Base-by-base conservation (phyloP, 2,329 filamentous ascomycete genomes). In the Ascochyta rabiei region DNA sequence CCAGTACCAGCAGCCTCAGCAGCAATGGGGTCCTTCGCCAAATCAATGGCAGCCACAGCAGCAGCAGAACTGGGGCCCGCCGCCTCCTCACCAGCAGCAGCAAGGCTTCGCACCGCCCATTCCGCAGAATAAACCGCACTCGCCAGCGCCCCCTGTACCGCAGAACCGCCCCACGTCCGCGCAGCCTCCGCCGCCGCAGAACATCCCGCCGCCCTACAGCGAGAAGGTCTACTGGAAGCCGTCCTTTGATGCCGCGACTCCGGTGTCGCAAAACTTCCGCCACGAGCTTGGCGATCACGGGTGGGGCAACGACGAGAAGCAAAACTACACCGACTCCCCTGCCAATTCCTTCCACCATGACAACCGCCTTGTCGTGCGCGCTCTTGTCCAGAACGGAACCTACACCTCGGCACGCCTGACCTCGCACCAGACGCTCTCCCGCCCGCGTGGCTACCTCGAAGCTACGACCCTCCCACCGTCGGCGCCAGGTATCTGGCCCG, bases 261-360 rank as follows among this genome's bases (percentile, higher is more conserved):
- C 81, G 0, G 75, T 86, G 3, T 76, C 75, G 0, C 69, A 75
- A 3, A 79, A 85, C 58, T 86, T 85, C 75, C 74, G 82, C 4
- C 79, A 82, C 26, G 82, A 85, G 67, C 75, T 81, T 30, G 84
- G 84, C 24, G 79, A 78, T n/a, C 79, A 84, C 63, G 84, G 84
- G 33, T 86, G 84, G 84, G 84, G 84, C 19, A 86, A 86, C 64
- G 81, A 84, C 56, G 84, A 86, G 73, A 74, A 83, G 43, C 79
- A 86, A 70, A 81, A 83, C 72, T 86, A 86, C 67, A 82, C 81
- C 6, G 72, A 78, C 30, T 68, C 73, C 10, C 68, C 77, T 0
- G 64, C 74, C 4, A 86, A 86, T 63, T 79, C 79, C 19, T 86
- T 86, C 67, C 77, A 85, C 63, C 76, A 76, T 12, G 77, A 83